Base-by-base conservation (phyloP, 2,329 filamentous ascomycete species). In the Cordyceps pruinosa region DNA sequence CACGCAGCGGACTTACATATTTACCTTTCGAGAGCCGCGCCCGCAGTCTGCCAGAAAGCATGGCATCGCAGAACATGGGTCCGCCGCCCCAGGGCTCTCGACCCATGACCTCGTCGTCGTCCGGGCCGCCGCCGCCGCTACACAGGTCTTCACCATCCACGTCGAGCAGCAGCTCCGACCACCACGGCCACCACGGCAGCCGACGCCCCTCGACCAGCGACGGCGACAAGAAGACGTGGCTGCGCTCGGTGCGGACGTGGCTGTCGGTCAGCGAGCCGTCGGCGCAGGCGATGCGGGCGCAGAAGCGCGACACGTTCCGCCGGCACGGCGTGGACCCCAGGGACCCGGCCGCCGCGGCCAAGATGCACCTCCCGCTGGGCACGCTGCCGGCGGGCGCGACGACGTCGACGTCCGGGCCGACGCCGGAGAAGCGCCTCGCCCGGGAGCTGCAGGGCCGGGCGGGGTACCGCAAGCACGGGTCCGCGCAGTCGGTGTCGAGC, bases 221-320 rank as follows among this genome's bases (percentile, higher is more conserved):
- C 32, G 21, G 30, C 42, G 56, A 60, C 37, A 70, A 66, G 59
- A 51, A 56, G n/a, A 62, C 66, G 37, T 78, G 76, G 73, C 57
- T 77, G 23, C 66, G 66, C 7, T 72, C 75, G 28, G 64, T 79
- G 48, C 81, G 77, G 58, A 72, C 69, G 45, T 81, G 79, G 79
- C 64, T 80, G 8, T 70, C 70, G 2, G 70, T 73, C 23, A 77
- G 73, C 48, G 79, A 82, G 60, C 78, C 79, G 12, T 80, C 78
- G 0, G 70, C 71, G 2, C 74, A 77, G 45, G 79, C 77, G 1
- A 68, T 79, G 61, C 77, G 74, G 61, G 65, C 75, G 15, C 75
- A 79, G 60, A 76, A 73, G 62, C 72, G 69, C 53, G 69, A 72
- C 15, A 68, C 71, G 1, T 79, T 71, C 60, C 68, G 71, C 47